Conservation (phyloP, 2,329 filamentous ascomycete genomes). For the Pestalotiopsis sp. region DNA sequence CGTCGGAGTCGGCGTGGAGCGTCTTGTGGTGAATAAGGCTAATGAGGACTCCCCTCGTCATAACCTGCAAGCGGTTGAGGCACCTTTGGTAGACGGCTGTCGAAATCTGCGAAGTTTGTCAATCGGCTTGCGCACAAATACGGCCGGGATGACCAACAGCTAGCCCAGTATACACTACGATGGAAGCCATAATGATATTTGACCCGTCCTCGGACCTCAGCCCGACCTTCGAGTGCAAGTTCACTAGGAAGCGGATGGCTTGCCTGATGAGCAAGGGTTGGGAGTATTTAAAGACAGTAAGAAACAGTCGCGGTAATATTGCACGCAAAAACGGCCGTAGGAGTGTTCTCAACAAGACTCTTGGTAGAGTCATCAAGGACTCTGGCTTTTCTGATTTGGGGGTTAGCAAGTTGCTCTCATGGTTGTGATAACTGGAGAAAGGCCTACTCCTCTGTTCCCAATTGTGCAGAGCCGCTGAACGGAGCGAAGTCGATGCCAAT, state of each 20-base stretch:
- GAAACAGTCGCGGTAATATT: slow-evolving; percentile 1
- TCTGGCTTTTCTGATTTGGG: slow-evolving; percentile 22
- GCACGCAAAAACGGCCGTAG: slow-evolving; percentile 5
- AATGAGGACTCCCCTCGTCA: slow-evolving; percentile 34
- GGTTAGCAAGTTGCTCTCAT: not conserved
- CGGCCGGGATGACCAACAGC: not conserved
- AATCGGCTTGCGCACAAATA: not conserved
- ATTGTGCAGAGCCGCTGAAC: slow-evolving; percentile 20
- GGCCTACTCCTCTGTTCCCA: slow-evolving; percentile 29
- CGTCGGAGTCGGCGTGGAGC: slow-evolving; percentile 21
- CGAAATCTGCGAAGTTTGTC: slow-evolving; percentile 26
- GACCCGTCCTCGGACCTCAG: not conserved
- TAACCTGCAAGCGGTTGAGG: slow-evolving; percentile 31
- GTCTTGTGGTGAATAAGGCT: slow-evolving; percentile 36
- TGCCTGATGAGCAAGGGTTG: not conserved
- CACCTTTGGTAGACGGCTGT: slow-evolving; percentile 30
- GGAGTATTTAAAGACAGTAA: slow-evolving; percentile 2
- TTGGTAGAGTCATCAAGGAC: slow-evolving; percentile 26
- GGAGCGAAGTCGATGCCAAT: slow-evolving; percentile 22
- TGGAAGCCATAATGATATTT: slow-evolving; percentile 1
- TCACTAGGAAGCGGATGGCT: not conserved
- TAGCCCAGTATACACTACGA: slow-evolving; percentile 6
- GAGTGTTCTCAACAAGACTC: slow-evolving; percentile 30
- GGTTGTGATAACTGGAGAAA: not conserved
- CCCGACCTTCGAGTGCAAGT: not conserved